phyloP scores from a whole-genome alignment of 805 yeast species.

The Kodamaea sagamina region DNA sequence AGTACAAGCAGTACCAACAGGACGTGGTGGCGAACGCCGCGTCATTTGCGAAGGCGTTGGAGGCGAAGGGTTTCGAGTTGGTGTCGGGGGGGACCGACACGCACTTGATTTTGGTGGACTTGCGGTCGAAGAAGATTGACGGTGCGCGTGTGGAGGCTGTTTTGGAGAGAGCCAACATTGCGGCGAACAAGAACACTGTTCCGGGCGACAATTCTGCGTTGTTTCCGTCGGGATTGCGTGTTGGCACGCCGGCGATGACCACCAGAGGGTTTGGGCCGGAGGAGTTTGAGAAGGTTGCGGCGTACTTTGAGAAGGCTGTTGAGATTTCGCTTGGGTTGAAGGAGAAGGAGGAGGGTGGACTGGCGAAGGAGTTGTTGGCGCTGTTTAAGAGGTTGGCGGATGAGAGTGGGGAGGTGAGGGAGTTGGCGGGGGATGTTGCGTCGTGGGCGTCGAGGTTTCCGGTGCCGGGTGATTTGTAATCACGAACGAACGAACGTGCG shows the following conservation, averaged over 20 bases:
- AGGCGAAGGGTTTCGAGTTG: conserved; percentile 69
- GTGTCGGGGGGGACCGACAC: conserved; percentile 97
- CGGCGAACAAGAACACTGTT: conserved; percentile 94
- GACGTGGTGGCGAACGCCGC: conserved; percentile 89
- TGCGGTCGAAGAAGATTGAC: conserved; percentile 49
- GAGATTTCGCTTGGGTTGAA: conserved; percentile 62
- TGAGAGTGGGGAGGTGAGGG: conserved; percentile 60
- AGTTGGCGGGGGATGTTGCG: conserved; percentile 64
- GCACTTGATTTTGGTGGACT: conserved; percentile 89
- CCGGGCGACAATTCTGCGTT: conserved; percentile 98
- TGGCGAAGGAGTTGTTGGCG: conserved; percentile 60
- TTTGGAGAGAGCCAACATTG: conserved; percentile 91
- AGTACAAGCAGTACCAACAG: conserved; percentile 85
- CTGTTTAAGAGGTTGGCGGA: conserved; percentile 72
- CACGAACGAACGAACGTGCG: not conserved
- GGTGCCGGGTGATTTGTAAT: conserved; percentile 75
- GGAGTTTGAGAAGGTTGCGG: conserved; percentile 79
- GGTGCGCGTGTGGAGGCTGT: conserved; percentile 52
- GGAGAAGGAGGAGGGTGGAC: conserved; percentile 55
- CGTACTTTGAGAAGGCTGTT: conserved; percentile 80
- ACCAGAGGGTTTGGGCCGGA: conserved; percentile 92
- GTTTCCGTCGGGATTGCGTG: conserved; percentile 95
- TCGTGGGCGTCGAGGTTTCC: conserved; percentile 77
- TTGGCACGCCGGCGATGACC: conserved; percentile 98
- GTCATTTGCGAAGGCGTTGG: conserved; percentile 74